phyloP scores from a whole-genome alignment of 1,139 yeast genomes.

The Ogataea hybrid region DNA sequence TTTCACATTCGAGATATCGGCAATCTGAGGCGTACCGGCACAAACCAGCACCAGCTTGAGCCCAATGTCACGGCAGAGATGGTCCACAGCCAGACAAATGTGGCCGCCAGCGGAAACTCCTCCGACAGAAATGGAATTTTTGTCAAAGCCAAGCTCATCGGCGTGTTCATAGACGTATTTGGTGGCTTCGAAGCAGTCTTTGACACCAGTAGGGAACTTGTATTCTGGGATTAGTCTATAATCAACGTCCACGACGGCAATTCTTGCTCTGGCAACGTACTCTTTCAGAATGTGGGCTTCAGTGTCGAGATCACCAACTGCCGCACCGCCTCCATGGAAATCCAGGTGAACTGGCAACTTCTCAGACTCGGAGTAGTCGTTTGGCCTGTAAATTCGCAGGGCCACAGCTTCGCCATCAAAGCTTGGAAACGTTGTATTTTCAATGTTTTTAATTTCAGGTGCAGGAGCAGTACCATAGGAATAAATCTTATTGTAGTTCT shows the following conservation, averaged over 20 bases:
- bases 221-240: slow-evolving; percentile 35
- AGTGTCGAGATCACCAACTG: slow-evolving; percentile 33
- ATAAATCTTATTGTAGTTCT: slow-evolving; percentile 27
- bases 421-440: slow-evolving; percentile 22
- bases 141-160: slow-evolving; percentile 13
- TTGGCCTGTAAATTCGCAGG: slow-evolving; percentile 29
- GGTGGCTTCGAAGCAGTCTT: slow-evolving; percentile 28
- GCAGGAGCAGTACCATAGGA: slow-evolving; percentile 29
- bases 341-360: slow-evolving; percentile 33
- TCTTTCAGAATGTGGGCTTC: slow-evolving; percentile 27
- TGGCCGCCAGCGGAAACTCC: slow-evolving; percentile 33
- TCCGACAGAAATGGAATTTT: slow-evolving; percentile 28
- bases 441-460: slow-evolving; percentile 23
- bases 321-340: slow-evolving; percentile 38
- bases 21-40: slow-evolving; percentile 36
- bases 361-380: slow-evolving; percentile 13
- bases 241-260: slow-evolving; percentile 36
- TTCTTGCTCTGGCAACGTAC: slow-evolving; percentile 24
- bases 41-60: slow-evolving; percentile 30
- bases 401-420: slow-evolving; percentile 26
- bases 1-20: slow-evolving; percentile 23
- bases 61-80: slow-evolving; percentile 26
- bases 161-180: slow-evolving; percentile 22
- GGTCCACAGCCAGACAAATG: slow-evolving; percentile 27
- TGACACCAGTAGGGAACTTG: slow-evolving; percentile 28